A percentile compares a stretch with the other conserved stretches of the same genome.
These are phyloP conservation scores for Spatholobus suberectus DNA, from an alignment of 306 rosid genomes.

Conservation along the genomic window DNA sequence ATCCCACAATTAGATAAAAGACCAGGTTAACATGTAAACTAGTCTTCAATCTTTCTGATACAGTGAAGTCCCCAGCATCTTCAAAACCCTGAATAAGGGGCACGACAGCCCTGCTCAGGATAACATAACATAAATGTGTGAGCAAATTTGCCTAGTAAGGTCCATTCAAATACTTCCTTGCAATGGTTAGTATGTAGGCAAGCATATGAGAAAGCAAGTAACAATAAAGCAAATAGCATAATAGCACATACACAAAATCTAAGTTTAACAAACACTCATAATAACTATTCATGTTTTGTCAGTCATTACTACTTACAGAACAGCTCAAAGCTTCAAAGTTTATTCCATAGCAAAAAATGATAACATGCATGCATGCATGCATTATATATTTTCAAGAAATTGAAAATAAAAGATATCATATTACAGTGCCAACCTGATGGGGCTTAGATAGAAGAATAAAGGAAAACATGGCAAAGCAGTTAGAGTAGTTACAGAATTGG, in stretches of 20 bases:
- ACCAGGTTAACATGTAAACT: slow-evolving; percentile 87
- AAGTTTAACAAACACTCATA: slow-evolving; percentile 5
- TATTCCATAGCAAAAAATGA: neutral
- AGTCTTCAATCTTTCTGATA: slow-evolving; percentile 89
- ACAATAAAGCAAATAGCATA: slow-evolving; percentile 19
- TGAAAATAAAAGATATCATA: slow-evolving; percentile 25
- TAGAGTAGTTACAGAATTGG: neutral
- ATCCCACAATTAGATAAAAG: slow-evolving; percentile 86
- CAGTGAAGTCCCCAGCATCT: slow-evolving; percentile 97
- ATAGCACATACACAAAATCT: slow-evolving; percentile 17
- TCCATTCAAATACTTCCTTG: slow-evolving; percentile 29
- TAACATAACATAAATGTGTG: slow-evolving; percentile 48
- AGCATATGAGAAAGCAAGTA: slow-evolving; percentile 21
- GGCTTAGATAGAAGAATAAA: neutral
- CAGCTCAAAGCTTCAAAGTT: neutral
- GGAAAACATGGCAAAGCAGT: neutral
- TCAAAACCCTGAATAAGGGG: slow-evolving; percentile 99
- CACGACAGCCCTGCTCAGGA: slow-evolving; percentile 84
- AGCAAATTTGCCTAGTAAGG: slow-evolving; percentile 49
- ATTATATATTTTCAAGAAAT: neutral
- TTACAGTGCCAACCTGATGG: neutral
- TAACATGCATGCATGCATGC: neutral
- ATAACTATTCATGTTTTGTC: neutral
- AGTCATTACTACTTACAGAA: neutral
- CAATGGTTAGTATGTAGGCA: neutral